phyloP scores from a whole-genome alignment of 208 protist genomes.

The Phytomonas sp. region DNA sequence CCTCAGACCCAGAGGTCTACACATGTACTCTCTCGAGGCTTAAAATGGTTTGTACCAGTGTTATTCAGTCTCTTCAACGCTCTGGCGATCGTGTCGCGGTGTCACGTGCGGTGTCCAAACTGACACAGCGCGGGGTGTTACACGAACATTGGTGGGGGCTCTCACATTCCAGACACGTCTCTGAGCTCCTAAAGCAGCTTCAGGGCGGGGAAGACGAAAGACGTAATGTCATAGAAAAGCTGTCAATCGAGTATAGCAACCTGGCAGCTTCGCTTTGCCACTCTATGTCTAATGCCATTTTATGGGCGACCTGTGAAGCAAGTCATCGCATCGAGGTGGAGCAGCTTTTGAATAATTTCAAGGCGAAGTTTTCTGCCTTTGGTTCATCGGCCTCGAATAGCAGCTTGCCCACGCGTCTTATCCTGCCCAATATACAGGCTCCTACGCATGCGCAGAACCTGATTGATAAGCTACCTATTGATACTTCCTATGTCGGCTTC shows the following conservation, averaged over 20 bases:
- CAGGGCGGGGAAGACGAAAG: conserved; percentile 38
- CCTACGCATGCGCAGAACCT: conserved; percentile 17
- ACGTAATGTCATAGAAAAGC: conserved; percentile 14
- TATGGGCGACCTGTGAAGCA: conserved; percentile 86
- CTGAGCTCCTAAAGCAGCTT: conserved; percentile 56
- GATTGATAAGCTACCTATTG: conserved; percentile 55
- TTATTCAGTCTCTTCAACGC: conserved; percentile 65
- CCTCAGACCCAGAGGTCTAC: conserved; percentile 55
- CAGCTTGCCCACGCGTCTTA: conserved; percentile 17
- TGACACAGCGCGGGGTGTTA: conserved; percentile 51
- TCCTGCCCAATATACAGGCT: conserved; percentile 11
- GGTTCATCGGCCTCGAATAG: conserved; percentile 4
- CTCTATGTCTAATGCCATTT: conserved; percentile 30
- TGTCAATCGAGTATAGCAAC: conserved; percentile 35
- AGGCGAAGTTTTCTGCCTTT: conserved; percentile 19
- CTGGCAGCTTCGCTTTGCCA: conserved; percentile 32
- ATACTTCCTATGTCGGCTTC: conserved; percentile 75
- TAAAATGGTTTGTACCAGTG: conserved; percentile 56
- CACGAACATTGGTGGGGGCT: conserved; percentile 75
- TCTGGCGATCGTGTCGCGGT: conserved; percentile 68
- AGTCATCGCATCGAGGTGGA: conserved; percentile 47
- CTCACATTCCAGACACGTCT: conserved; percentile 46
- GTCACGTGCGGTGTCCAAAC: conserved; percentile 42
- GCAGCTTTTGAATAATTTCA: conserved; percentile 31
- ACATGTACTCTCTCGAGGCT: conserved; percentile 52